Conservation (phyloP, 768 basidiomycete species). For the Erythrobasidium yunnanense region DNA sequence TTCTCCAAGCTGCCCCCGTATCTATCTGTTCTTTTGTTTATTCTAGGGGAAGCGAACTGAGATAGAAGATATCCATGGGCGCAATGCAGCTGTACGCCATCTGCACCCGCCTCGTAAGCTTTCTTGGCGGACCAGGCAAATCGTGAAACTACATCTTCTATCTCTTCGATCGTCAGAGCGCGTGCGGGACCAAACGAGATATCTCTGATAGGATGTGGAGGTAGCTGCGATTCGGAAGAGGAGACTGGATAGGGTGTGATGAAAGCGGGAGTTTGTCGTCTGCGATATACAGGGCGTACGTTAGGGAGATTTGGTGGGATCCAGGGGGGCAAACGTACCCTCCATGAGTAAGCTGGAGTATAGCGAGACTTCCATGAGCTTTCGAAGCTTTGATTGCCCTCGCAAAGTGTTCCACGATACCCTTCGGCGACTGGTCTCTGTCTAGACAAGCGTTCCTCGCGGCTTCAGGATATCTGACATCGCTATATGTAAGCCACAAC, state of each 20-base stretch:
- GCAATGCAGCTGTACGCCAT: conserved; percentile 44
- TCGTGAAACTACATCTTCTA: conserved; percentile 51
- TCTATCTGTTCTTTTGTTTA: conserved; percentile 43
- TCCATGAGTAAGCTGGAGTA: conserved; percentile 41
- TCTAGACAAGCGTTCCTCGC: conserved; percentile 39
- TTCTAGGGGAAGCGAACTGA: conserved; percentile 41
- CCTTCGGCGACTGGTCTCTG: conserved; percentile 13
- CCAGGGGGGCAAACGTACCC: too few species aligned
- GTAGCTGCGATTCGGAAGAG: conserved; percentile 35
- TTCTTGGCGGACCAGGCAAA: conserved; percentile 61
- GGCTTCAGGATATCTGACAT: conserved; percentile 37
- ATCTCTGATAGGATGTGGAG: conserved; percentile 35
- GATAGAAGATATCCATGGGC: conserved; percentile 38
- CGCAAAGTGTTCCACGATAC: conserved; percentile 37
- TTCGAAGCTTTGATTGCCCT: conserved; percentile 38
- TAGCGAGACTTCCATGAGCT: conserved; percentile 35
- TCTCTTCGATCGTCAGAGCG: conserved; percentile 46
- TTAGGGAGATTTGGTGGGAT: too few species aligned
- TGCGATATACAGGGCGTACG: background rate
- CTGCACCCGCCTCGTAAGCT: conserved; percentile 62
- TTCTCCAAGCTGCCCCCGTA: conserved; percentile 43
- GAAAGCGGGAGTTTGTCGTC: conserved; percentile 27
- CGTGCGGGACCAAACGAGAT: conserved; percentile 45
- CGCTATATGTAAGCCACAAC: too few species aligned
- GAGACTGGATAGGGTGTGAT: conserved; percentile 36